Evolutionary conservation across 768 basidiomycete species (phyloP), one percentile per base, ranked within the genome.

Genomic region (Xanthoconium purpureum): DNA sequence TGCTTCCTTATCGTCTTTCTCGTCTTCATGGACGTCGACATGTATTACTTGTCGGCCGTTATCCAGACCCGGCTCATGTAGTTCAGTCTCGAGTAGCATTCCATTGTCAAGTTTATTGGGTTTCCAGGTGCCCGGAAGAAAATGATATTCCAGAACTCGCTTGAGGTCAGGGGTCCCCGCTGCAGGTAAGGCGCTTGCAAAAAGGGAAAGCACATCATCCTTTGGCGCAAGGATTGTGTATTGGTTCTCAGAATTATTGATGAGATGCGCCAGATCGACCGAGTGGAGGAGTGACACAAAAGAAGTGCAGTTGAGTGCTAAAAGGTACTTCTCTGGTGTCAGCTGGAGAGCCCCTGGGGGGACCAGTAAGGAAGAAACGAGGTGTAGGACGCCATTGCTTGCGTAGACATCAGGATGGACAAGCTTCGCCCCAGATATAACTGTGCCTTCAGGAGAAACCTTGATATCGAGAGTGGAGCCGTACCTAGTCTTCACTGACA

Each of bases 291-390:
- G 78, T 7, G 88, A 87, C 50, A 98, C 90, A 69, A 98, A 98
- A 32, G 81, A 80, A 2, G 91, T 89, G 74, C 95, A 97, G 67
- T 97, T 92, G 57, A 98, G 80, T 4, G 91, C 85, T 11, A 98
- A 83, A 17, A 99, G 87, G 61, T 89, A 93, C 72, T 98, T 98
- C 76, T 98, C 97, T 17, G 95, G 89, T 5, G 95, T 98, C 43
- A 94, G 74, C 57, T 84, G 77, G 24, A 96, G 81, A 44, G 89
- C 80, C 15, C 84, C 85, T 3, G 82, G 78, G 8, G 93, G 90
- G 12, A 95, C 71, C 14, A 99, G 82, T 24, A 98, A 82, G 14
- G 84, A 82, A 14, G 89, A 89, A 28, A 98, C 81, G 42, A 93
- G 82, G 71, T 99, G 97, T 15, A 98, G 70, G 43, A 98, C 97